Conservation (phyloP, 2,329 filamentous ascomycete genomes). For the Arthroderma sp. region DNA sequence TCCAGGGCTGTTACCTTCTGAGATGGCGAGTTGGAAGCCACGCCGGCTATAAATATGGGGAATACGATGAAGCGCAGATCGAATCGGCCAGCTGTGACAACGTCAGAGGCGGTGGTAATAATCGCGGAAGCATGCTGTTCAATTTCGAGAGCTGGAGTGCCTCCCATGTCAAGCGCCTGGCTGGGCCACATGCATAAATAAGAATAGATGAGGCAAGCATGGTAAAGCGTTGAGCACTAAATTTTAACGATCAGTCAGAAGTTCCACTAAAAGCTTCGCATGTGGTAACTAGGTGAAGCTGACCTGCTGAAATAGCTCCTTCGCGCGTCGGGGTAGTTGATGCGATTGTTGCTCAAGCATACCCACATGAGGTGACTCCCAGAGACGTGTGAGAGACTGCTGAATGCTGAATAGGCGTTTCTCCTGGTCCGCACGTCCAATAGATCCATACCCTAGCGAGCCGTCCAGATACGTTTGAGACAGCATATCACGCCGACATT, state of each 20-base stretch:
- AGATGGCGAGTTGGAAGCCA: constrained; percentile 26
- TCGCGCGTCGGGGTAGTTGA: constrained; percentile 22
- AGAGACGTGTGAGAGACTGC: constrained; percentile 24
- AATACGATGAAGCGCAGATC: constrained; percentile 38
- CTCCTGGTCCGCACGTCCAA: constrained; percentile 16
- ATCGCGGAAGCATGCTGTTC: constrained; percentile 33
- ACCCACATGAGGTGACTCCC: constrained; percentile 24
- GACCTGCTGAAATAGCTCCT: constrained; percentile 33
- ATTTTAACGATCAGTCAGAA: constrained; percentile 3
- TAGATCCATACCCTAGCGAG: constrained; percentile 5
- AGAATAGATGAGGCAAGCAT: constrained; percentile 39
- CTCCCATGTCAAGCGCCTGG: constrained; percentile 31
- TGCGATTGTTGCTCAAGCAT: constrained; percentile 25
- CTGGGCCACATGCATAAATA: constrained; percentile 40
- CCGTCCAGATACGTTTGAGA: constrained; percentile 9
- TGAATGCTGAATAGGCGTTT: constrained; percentile 25
- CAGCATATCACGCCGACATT: constrained; percentile 25
- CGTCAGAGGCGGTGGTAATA: constrained; percentile 30
- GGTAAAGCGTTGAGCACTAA: constrained; percentile 35
- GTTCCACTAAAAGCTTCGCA: background rate
- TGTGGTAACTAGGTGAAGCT: constrained; percentile 10
- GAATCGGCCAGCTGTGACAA: constrained; percentile 25
- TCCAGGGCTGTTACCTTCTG: constrained; percentile 36
- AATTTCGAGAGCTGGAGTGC: constrained; percentile 29
- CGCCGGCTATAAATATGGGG: constrained; percentile 42